phyloP scores from a whole-genome alignment of 108 stramenopile species.

The Nitzschia inconspicua region DNA sequence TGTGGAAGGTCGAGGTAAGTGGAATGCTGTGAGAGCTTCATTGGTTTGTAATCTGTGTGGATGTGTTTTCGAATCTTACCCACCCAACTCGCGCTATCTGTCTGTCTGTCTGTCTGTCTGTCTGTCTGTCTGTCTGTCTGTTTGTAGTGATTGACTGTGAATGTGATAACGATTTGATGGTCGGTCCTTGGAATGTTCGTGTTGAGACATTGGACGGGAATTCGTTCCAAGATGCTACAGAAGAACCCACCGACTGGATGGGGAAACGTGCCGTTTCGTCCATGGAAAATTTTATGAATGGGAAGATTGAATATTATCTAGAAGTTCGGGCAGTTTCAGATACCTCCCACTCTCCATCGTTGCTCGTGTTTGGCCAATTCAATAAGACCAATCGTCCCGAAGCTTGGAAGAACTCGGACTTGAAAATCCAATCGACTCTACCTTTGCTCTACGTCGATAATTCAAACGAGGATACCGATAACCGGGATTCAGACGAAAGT shows the following conservation, averaged over 20 bases:
- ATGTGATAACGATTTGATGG: slow-evolving; percentile 32
- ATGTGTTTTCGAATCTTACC: too few relatives aligned
- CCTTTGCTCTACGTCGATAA: slow-evolving; percentile 72
- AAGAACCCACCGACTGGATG: slow-evolving; percentile 23
- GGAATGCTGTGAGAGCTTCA: neutral
- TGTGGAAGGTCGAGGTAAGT: slow-evolving; percentile 31
- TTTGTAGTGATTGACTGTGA: too few relatives aligned
- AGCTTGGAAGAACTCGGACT: slow-evolving; percentile 77
- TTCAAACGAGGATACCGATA: neutral
- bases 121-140: too few relatives aligned
- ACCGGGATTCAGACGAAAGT: too few relatives aligned
- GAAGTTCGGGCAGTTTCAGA: slow-evolving; percentile 28
- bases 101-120: too few relatives aligned
- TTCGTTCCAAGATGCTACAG: neutral
- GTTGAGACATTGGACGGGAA: slow-evolving; percentile 28
- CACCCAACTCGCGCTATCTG: too few relatives aligned
- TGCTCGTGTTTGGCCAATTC: slow-evolving; percentile 54
- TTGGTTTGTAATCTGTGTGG: neutral
- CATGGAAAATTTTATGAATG: slow-evolving; percentile 72
- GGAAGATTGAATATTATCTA: slow-evolving; percentile 60
- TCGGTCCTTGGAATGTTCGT: slow-evolving; percentile 75
- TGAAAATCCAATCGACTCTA: slow-evolving; percentile 70
- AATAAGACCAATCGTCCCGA: slow-evolving; percentile 55
- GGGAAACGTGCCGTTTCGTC: slow-evolving; percentile 48
- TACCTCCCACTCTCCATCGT: slow-evolving; percentile 19